Evolutionary conservation across 2,329 filamentous ascomycete genomes (phyloP), one percentile per base, ranked within the genome.

Genomic region (Lasiodiplodia sp.): DNA sequence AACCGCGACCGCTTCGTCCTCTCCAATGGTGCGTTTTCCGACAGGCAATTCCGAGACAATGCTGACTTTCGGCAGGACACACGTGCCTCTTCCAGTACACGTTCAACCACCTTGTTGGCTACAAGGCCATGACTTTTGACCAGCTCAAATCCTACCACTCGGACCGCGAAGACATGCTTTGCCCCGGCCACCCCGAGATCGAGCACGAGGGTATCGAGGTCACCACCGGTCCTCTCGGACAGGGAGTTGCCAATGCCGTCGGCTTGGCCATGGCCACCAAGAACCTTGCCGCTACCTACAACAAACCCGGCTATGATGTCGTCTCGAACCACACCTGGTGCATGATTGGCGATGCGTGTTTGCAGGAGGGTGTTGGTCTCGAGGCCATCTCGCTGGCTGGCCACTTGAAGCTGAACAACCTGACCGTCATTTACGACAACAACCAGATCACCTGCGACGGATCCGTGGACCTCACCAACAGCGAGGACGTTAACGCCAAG

Each of bases 1-100:
- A 88, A 90, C 75, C 81, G 88, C 44, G 88, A 90, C 71, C 84
- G 87, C 25, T 89, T 90, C 72, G 85, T 90, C 7, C 80, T 90
- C 12, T 89, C 87, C 25, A 90, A 89, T 71, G 88, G 79, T 80
- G 67, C 3, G 60, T 63, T 21, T 10, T 8, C 31, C 25, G 11
- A 18, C 23, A 63, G 18, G 10, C 31, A n/a, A 25, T 31, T 25
- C 28, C 5, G 18, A 31, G 23, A 18, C 16, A 44, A 38, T 37
- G 25, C 52, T 66, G 44, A 60, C 55, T 55, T 14, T 25, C 14
- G 7, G 25, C 28, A 82, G 80, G 83, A n/a, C 86, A 87, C 71
- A 82, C 84, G 1, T 86, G 84, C 70, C 77, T 88, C 25, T 87
- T 86, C 70, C 84, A 86, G 68, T 88, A 88, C 75, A 75, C 78